Evolutionary conservation across 1,284 basidiomycete genomes (phyloP).

Genomic region (Hymenochaete sp.): DNA sequence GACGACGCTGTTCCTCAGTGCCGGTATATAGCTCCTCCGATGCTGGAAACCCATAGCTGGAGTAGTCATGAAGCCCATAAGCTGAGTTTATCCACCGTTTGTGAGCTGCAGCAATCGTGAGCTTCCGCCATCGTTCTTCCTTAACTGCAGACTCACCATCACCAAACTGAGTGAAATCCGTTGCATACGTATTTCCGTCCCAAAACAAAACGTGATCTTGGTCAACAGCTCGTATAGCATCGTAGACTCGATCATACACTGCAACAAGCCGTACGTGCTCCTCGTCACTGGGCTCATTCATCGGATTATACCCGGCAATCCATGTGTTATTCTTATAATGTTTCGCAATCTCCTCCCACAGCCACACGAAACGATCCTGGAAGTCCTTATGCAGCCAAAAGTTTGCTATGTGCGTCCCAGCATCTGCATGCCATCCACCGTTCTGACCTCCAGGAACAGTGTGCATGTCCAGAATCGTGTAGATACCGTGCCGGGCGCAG

Average conservation of each 20-base stretch:
- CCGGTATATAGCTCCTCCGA: conserved; percentile 26
- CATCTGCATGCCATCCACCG: conserved; percentile 24
- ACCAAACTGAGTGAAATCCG: conserved; percentile 35
- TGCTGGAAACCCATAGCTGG: conserved; percentile 35
- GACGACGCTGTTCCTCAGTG: conserved; percentile 26
- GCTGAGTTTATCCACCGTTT: conserved; percentile 29
- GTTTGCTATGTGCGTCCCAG: conserved; percentile 22
- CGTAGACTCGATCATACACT: conserved; percentile 34
- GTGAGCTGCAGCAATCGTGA: too few relatives aligned
- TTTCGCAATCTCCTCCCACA: conserved; percentile 34
- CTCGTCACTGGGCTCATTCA: conserved; percentile 39
- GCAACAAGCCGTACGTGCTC: conserved; percentile 29
- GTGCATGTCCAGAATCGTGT: conserved; percentile 29
- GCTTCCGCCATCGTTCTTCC: too few relatives aligned
- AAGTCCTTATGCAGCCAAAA: conserved; percentile 41
- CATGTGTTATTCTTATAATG: conserved; percentile 38
- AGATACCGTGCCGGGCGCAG: conserved; percentile 28
- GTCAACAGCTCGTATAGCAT: conserved; percentile 36
- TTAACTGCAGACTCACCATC: too few relatives aligned
- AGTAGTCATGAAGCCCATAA: conserved; percentile 38
- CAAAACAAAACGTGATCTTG: conserved; percentile 32
- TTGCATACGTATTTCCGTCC: conserved; percentile 35
- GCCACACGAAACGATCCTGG: conserved; percentile 34
- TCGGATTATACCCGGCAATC: conserved; percentile 33
- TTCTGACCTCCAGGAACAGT: conserved; percentile 25